These are phyloP conservation scores for Cercospora zeae-maydis DNA, from an alignment of 2,329 filamentous ascomycete genomes.

Conservation along the genomic window DNA sequence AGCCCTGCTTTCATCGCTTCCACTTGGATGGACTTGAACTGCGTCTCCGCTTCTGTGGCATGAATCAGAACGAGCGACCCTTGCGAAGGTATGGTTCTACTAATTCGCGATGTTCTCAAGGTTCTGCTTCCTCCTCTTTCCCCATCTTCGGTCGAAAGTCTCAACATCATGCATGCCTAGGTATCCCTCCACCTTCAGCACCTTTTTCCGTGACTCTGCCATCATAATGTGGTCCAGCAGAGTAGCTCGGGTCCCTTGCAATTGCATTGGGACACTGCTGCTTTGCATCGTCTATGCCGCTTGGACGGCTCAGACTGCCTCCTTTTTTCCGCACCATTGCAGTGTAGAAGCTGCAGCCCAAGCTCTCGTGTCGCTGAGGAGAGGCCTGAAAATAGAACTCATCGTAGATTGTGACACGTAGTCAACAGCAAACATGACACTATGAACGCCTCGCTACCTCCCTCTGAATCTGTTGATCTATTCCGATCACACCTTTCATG, in stretches of 20 bases:
- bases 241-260: not conserved
- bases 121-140: not conserved
- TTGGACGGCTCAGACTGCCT: too few species aligned
- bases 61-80: not conserved
- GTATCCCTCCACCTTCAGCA: not conserved
- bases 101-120: not conserved
- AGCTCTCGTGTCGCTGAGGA: not conserved
- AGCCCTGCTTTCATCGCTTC: not conserved
- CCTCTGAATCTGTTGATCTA: conserved; percentile 17
- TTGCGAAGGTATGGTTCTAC: not conserved
- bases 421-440: not conserved
- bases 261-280: too few species aligned
- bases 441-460: not conserved
- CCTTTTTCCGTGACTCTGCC: not conserved
- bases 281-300: too few species aligned
- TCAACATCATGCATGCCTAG: not conserved
- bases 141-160: not conserved
- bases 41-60: not conserved
- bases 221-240: not conserved
- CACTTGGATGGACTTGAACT: not conserved
- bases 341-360: too few species aligned
- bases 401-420: not conserved
- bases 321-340: too few species aligned
- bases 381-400: not conserved
- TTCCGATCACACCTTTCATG: conserved; percentile 25